Percentiles rank a stretch among this genome's conserved stretches.
Evolutionary conservation across 352 stramenopile genomes (phyloP).

Genomic region (Pythium insidiosum): DNA sequence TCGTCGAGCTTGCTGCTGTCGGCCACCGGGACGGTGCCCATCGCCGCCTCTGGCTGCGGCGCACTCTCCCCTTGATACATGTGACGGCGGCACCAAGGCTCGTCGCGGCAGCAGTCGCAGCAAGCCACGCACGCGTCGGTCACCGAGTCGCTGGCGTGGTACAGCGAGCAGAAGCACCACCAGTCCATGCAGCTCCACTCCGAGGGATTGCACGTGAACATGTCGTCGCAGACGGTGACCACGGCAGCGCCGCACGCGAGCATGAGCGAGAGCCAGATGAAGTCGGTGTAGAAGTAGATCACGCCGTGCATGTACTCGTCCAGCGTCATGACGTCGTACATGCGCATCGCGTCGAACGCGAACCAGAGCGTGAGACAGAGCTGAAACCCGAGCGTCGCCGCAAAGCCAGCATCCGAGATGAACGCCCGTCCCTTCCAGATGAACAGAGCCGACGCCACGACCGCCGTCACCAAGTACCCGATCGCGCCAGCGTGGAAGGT

Average conservation of each 20-base stretch:
- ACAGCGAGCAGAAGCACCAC: too few species aligned
- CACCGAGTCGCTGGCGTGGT: too few species aligned
- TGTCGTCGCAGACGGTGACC: background rate
- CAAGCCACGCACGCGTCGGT: too few species aligned
- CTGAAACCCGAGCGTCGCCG: slow-evolving; percentile 8
- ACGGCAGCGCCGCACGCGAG: background rate
- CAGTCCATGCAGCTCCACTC: too few species aligned
- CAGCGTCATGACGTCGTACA: slow-evolving; percentile 15
- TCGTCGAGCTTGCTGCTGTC: too few species aligned
- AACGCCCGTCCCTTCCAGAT: background rate
- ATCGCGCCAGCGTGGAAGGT: slow-evolving; percentile 1
- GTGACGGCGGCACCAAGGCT: too few species aligned
- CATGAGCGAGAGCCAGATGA: slow-evolving; percentile 9
- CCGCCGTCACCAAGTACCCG: slow-evolving; percentile 5
- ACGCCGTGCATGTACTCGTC: slow-evolving; percentile 22
- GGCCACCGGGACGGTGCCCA: too few species aligned
- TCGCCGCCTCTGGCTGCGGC: too few species aligned
- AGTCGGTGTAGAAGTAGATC: slow-evolving; percentile 51
- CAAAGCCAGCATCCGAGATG: slow-evolving; percentile 4
- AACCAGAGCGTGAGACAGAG: slow-evolving; percentile 18
- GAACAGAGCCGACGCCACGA: slow-evolving; percentile 2
- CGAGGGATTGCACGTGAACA: background rate
- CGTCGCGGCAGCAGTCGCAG: too few species aligned
- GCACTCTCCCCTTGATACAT: too few species aligned
- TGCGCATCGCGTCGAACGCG: slow-evolving; percentile 5